phyloP scores from a whole-genome alignment of 2,329 filamentous ascomycete genomes.

The Stagonosporopsis cucurbitacearum region DNA sequence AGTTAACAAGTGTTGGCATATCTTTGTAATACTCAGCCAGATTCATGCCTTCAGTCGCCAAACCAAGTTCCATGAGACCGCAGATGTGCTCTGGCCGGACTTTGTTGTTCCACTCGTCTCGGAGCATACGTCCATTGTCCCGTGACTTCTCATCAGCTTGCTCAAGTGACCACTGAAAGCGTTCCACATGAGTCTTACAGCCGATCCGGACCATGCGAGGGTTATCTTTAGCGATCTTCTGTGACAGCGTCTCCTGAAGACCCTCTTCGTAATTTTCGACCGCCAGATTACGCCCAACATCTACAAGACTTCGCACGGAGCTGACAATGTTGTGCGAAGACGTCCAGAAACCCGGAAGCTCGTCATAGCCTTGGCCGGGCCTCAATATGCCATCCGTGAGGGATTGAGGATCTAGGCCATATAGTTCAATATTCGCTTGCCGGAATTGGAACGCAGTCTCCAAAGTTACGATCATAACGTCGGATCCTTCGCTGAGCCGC shows the following conservation, averaged over 20 bases:
- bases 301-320: constrained; percentile 48
- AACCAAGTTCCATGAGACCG: constrained; percentile 56
- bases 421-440: constrained; percentile 69
- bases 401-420: constrained; percentile 73
- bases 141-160: constrained; percentile 58
- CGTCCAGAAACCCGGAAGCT: constrained; percentile 85
- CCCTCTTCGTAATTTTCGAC: constrained; percentile 49
- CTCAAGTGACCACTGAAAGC: constrained; percentile 63
- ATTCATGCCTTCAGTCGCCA: constrained; percentile 63
- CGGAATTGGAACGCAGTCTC: constrained; percentile 74
- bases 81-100: constrained; percentile 53
- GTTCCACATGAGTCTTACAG: constrained; percentile 66
- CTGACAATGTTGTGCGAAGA: constrained; percentile 62
- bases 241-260: constrained; percentile 42
- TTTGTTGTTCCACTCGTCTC: constrained; percentile 48
- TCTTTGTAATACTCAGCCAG: constrained; percentile 69
- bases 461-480: constrained; percentile 71
- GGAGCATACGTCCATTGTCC: constrained; percentile 58
- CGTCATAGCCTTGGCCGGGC: constrained; percentile 64
- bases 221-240: constrained; percentile 55
- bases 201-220: constrained; percentile 62
- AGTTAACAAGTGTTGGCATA: constrained; percentile 66
- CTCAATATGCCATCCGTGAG: constrained; percentile 57
- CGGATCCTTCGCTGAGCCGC: constrained; percentile 70
- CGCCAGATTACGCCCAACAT: constrained; percentile 51